phyloP scores from a whole-genome alignment of 2,329 filamentous ascomycete species.

The Venturia nashicola region DNA sequence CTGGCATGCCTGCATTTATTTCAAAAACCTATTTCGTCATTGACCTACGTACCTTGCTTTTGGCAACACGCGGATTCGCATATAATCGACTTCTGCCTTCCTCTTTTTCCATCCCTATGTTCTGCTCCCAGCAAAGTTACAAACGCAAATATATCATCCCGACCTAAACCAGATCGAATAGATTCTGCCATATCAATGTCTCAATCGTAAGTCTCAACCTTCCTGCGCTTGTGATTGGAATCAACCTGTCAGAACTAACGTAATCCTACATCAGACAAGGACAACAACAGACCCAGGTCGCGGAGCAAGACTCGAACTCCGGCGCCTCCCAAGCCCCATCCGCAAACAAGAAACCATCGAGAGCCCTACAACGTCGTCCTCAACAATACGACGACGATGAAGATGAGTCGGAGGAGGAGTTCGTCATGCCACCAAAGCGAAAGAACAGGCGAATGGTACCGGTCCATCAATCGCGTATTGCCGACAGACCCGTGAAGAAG shows the following conservation, averaged over 20 bases:
- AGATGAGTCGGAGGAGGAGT: slow-evolving; percentile 30
- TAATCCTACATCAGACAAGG: background rate
- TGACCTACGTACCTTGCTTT: background rate
- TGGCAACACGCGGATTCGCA: background rate
- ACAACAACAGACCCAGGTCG: background rate
- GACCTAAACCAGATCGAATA: slow-evolving; percentile 6
- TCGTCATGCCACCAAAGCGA: slow-evolving; percentile 11
- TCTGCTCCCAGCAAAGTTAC: background rate
- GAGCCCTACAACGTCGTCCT: slow-evolving; percentile 12
- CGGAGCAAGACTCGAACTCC: background rate
- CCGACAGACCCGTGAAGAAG: slow-evolving; percentile 23
- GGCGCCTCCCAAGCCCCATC: slow-evolving; percentile 8
- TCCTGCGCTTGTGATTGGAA: slow-evolving; percentile 4
- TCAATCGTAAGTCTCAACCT: slow-evolving; percentile 12
- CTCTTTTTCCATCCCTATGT: background rate
- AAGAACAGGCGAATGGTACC: slow-evolving; percentile 17
- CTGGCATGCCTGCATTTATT: background rate
- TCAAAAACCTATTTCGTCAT: background rate
- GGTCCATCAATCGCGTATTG: slow-evolving; percentile 26
- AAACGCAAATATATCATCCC: background rate
- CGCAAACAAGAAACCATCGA: slow-evolving; percentile 13
- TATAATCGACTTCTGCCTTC: background rate
- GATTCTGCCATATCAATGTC: slow-evolving; percentile 14
- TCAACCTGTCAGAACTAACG: background rate
- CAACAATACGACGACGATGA: slow-evolving; percentile 16